Percentiles rank a stretch among this genome's conserved stretches.
These are phyloP conservation scores for Cladosporium sp. DNA, from an alignment of 2,329 filamentous ascomycete genomes.

Conservation along the genomic window DNA sequence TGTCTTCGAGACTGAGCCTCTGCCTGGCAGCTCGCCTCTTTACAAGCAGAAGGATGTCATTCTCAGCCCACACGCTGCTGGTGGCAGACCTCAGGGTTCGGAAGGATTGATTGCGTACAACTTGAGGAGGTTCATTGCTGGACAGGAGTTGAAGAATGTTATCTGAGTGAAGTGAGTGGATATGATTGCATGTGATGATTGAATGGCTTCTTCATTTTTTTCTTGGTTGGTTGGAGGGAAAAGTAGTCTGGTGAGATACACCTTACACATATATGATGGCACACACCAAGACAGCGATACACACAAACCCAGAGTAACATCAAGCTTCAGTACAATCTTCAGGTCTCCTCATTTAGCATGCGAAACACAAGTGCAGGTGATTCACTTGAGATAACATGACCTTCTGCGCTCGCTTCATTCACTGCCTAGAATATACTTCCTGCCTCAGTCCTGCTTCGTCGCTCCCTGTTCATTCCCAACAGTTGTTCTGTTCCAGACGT, in stretches of 20 bases:
- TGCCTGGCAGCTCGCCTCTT: conserved; percentile 45
- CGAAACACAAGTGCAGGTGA: too few relatives aligned
- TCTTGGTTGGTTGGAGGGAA: background rate
- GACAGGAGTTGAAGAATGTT: conserved; percentile 56
- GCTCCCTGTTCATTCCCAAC: too few relatives aligned
- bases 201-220: background rate
- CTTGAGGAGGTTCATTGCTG: conserved; percentile 55
- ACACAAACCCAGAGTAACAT: background rate
- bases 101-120: conserved; percentile 60
- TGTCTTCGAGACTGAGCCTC: conserved; percentile 48
- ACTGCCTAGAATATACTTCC: too few relatives aligned
- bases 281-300: background rate
- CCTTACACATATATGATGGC: background rate
- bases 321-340: too few relatives aligned
- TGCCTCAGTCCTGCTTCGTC: too few relatives aligned
- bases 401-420: too few relatives aligned
- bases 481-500: too few relatives aligned
- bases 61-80: conserved; percentile 56
- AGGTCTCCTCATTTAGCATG: too few relatives aligned
- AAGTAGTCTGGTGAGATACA: background rate
- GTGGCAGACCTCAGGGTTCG: conserved; percentile 57
- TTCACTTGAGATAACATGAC: too few relatives aligned
- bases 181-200: background rate
- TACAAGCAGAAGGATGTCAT: conserved; percentile 52
- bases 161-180: conserved; percentile 28